These are phyloP conservation scores for Allium fistulosum DNA, from an alignment of 106 monocot species.

Conservation along the genomic window DNA sequence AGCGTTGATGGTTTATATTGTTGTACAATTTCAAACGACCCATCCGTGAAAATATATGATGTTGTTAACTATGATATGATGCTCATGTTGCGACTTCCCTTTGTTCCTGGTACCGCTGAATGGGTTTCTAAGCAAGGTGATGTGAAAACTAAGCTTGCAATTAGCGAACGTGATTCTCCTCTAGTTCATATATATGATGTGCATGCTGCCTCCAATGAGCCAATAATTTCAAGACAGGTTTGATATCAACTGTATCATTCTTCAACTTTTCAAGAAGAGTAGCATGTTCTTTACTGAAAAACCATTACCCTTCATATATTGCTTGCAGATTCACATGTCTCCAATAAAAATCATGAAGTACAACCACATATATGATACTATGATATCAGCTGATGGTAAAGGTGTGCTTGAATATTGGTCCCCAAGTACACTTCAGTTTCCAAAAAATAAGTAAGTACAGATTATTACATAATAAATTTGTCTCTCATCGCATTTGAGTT, in stretches of 20 bases:
- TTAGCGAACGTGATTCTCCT: conserved; percentile 59
- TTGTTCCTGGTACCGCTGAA: conserved; percentile 67
- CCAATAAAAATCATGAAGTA: conserved; percentile 84
- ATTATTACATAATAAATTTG: background rate
- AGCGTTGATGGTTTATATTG: conserved; percentile 92
- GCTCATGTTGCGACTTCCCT: conserved; percentile 87
- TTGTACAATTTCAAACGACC: conserved; percentile 89
- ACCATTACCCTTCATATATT: conserved; percentile 1
- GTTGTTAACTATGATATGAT: conserved; percentile 99
- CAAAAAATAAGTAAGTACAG: conserved; percentile 52
- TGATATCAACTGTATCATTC: background rate
- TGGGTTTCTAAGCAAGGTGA: conserved; percentile 92
- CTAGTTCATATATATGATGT: conserved; percentile 86
- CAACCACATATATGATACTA: conserved; percentile 65
- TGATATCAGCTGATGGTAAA: conserved; percentile 82
- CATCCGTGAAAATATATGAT: conserved; percentile 91
- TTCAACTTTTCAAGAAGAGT: too few species aligned
- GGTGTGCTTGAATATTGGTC: conserved; percentile 94
- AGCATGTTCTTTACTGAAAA: too few species aligned
- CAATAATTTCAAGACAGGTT: conserved; percentile 82
- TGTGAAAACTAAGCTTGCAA: conserved; percentile 88
- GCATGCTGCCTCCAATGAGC: conserved; percentile 70
- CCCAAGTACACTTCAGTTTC: conserved; percentile 76
- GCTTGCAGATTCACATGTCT: conserved; percentile 66
- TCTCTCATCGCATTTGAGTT: too few species aligned